These are phyloP conservation scores for Venturia effusa DNA, from an alignment of 2,329 filamentous ascomycete species.

Conservation along the genomic window DNA sequence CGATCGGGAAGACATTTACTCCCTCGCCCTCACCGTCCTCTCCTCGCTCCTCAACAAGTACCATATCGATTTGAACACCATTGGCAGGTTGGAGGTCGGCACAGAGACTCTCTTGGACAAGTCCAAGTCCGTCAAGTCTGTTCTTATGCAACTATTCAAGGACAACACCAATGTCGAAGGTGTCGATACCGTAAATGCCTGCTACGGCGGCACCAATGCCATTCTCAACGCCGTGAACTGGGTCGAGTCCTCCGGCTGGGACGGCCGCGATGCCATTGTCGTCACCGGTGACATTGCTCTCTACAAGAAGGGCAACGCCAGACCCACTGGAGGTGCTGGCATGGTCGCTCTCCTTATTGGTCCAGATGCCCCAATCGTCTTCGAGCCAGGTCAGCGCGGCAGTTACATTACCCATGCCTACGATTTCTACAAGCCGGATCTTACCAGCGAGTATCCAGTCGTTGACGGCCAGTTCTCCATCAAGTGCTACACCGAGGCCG, in stretches of 20 bases:
- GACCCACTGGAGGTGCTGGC: slow-evolving; percentile 42
- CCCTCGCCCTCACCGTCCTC: slow-evolving; percentile 40
- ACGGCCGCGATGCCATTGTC: slow-evolving; percentile 41
- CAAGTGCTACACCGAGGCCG: slow-evolving; percentile 42
- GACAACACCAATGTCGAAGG: slow-evolving; percentile 44
- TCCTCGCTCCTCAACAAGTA: slow-evolving; percentile 42
- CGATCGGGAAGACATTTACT: slow-evolving; percentile 45
- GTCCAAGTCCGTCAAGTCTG: slow-evolving; percentile 44
- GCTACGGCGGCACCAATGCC: slow-evolving; percentile 44
- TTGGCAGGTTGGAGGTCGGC: slow-evolving; percentile 42
- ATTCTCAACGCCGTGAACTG: slow-evolving; percentile 44
- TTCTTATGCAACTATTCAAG: slow-evolving; percentile 43
- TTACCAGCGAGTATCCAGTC: slow-evolving; percentile 42
- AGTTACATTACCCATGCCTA: slow-evolving; percentile 41
- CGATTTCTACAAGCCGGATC: slow-evolving; percentile 45
- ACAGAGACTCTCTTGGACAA: slow-evolving; percentile 45
- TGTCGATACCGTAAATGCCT: slow-evolving; percentile 43
- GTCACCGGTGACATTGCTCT: slow-evolving; percentile 43
- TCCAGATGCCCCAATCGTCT: slow-evolving; percentile 38
- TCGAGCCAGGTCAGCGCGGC: slow-evolving; percentile 40
- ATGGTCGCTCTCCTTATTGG: slow-evolving; percentile 44
- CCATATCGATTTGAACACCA: slow-evolving; percentile 39
- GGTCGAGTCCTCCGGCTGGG: slow-evolving; percentile 43
- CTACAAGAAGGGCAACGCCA: slow-evolving; percentile 43
- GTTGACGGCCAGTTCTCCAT: slow-evolving; percentile 43